These are phyloP conservation scores for Penicillium janthinellum DNA, from an alignment of 2,329 filamentous ascomycete genomes.

Conservation along the genomic window DNA sequence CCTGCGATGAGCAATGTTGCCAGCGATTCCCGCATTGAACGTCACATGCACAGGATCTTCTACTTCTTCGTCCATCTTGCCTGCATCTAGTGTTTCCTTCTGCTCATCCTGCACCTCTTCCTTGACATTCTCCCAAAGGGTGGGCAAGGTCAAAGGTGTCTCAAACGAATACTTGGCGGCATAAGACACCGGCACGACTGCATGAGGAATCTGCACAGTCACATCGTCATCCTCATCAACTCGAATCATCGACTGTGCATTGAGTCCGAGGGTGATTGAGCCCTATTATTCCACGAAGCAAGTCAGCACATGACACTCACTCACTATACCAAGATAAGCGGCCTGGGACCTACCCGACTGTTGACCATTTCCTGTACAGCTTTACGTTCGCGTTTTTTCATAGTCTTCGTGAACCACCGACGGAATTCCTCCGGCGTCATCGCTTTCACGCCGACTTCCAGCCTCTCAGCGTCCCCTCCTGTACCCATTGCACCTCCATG, in stretches of 20 bases:
- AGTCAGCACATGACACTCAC: slow-evolving; percentile 12
- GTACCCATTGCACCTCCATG: slow-evolving; percentile 35
- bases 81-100: slow-evolving; percentile 15
- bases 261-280: slow-evolving; percentile 36
- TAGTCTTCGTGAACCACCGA: slow-evolving; percentile 43
- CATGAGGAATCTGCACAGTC: slow-evolving; percentile 31
- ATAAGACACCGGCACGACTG: slow-evolving; percentile 27
- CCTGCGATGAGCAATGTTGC: slow-evolving; percentile 29
- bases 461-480: slow-evolving; percentile 32
- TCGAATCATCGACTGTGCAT: slow-evolving; percentile 39
- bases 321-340: not conserved
- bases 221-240: slow-evolving; percentile 34
- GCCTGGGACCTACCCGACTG: slow-evolving; percentile 35
- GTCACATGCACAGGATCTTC: slow-evolving; percentile 29
- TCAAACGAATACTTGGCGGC: slow-evolving; percentile 40
- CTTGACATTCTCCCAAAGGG: slow-evolving; percentile 23
- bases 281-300: slow-evolving; percentile 25
- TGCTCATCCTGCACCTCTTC: slow-evolving; percentile 23
- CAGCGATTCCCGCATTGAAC: slow-evolving; percentile 36
- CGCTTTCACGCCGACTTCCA: slow-evolving; percentile 41
- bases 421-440: slow-evolving; percentile 45
- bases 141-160: slow-evolving; percentile 35
- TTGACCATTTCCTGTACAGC: slow-evolving; percentile 41
- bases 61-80: slow-evolving; percentile 11
- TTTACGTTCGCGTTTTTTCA: slow-evolving; percentile 44